Evolutionary conservation across 305 asterid genomes (phyloP).

Genomic region (Fraxinus dipetala): DNA sequence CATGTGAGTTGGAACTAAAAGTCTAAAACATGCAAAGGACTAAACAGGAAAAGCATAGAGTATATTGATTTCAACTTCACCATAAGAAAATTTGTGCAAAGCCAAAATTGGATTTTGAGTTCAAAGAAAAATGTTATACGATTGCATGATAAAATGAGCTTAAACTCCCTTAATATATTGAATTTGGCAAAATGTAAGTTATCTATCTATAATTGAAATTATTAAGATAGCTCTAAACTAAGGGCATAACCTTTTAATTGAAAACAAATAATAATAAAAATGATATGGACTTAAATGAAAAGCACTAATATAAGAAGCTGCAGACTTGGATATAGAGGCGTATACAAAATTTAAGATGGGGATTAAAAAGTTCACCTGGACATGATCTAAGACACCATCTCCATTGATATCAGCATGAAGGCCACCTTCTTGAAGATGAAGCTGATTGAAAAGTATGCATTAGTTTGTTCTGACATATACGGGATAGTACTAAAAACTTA

Average conservation of each 20-base stretch:
- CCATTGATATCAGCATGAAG: slow-evolving; percentile 99
- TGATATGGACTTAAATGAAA: not conserved
- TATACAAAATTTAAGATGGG: not conserved
- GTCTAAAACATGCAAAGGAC: not conserved
- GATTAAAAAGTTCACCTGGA: slow-evolving; percentile 58
- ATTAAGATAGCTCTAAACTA: not conserved
- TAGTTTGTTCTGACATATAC: slow-evolving; percentile 8
- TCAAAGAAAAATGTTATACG: not conserved
- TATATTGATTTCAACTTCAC: not conserved
- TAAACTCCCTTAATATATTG: not conserved
- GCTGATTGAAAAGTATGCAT: slow-evolving; percentile 45
- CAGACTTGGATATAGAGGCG: not conserved
- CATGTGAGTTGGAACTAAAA: not conserved
- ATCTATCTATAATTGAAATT: not conserved
- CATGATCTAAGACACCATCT: slow-evolving; percentile 96
- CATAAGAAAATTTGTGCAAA: not conserved
- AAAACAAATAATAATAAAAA: not conserved
- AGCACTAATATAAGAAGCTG: not conserved
- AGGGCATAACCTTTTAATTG: not conserved
- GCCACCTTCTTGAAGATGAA: slow-evolving; percentile 98
- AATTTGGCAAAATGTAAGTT: not conserved
- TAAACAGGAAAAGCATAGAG: not conserved
- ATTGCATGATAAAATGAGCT: not conserved
- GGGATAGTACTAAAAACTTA: slow-evolving; percentile 6
- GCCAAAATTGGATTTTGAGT: not conserved